A percentile compares a stretch with the other conserved stretches of the same genome.
phyloP scores from a whole-genome alignment of 805 yeast species.

The Teunomyces barrocoloradensis region DNA sequence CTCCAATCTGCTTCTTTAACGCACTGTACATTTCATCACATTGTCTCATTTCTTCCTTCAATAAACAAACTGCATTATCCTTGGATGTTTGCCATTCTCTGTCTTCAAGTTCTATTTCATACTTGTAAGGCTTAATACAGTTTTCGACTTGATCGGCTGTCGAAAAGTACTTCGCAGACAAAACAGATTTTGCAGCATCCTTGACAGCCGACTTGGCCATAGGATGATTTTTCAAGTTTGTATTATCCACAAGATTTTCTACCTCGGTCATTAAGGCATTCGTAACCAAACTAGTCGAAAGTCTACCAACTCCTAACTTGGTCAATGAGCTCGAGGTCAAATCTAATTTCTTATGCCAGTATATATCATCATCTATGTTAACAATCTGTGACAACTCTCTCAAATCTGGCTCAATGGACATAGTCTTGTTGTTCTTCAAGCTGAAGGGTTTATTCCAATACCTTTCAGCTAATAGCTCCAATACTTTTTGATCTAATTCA shows the following conservation, averaged over 20 bases:
- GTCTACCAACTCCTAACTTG: slow-evolving; percentile 89
- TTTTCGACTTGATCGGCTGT: slow-evolving; percentile 99
- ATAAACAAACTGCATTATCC: slow-evolving; percentile 68
- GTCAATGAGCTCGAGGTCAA: slow-evolving; percentile 80
- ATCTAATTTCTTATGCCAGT: slow-evolving; percentile 88
- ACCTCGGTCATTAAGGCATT: slow-evolving; percentile 78
- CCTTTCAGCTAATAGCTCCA: slow-evolving; percentile 82
- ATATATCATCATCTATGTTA: slow-evolving; percentile 58
- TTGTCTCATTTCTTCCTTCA: slow-evolving; percentile 84
- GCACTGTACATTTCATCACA: slow-evolving; percentile 62
- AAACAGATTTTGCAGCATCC: slow-evolving; percentile 80
- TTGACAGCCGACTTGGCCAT: slow-evolving; percentile 75
- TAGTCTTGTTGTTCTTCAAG: slow-evolving; percentile 10
- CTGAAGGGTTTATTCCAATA: slow-evolving; percentile 79
- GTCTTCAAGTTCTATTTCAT: slow-evolving; percentile 94
- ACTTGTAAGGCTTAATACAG: slow-evolving; percentile 96
- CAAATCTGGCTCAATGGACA: slow-evolving; percentile 46
- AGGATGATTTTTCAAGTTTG: slow-evolving; percentile 83
- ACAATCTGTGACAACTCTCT: slow-evolving; percentile 54
- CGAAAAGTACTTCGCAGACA: slow-evolving; percentile 75
- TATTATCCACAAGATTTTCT: slow-evolving; percentile 65
- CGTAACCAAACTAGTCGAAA: slow-evolving; percentile 79
- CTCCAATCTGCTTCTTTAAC: slow-evolving; percentile 73
- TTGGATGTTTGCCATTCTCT: slow-evolving; percentile 86
- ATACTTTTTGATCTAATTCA: slow-evolving; percentile 83